Conservation (phyloP, 345 rosid genomes). For the Turritis glabra region DNA sequence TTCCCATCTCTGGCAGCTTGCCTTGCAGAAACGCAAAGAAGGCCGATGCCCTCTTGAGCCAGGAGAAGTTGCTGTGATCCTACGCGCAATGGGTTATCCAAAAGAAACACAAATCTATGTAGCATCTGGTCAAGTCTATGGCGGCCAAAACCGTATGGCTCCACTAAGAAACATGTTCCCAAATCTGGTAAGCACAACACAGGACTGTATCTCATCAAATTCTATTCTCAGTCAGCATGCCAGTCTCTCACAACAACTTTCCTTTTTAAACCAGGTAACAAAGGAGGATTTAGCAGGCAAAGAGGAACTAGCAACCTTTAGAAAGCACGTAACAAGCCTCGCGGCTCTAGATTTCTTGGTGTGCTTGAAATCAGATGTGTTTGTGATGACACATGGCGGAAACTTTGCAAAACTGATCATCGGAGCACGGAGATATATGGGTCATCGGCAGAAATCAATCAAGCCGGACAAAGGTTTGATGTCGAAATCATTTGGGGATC, state of each 20-base stretch:
- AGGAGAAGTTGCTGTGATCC: slow-evolving; percentile 97
- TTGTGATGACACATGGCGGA: slow-evolving; percentile 99
- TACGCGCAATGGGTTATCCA: slow-evolving; percentile 98
- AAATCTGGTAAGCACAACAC: slow-evolving; percentile 59
- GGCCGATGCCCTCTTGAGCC: slow-evolving; percentile 99
- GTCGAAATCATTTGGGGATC: slow-evolving; percentile 99
- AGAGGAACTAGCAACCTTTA: slow-evolving; percentile 73
- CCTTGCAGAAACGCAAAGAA: slow-evolving; percentile 96
- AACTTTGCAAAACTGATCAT: slow-evolving; percentile 98
- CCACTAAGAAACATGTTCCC: slow-evolving; percentile 98
- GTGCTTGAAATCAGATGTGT: slow-evolving; percentile 95
- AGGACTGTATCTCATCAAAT: neutral
- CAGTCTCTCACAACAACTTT: neutral
- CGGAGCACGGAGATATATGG: slow-evolving; percentile 95
- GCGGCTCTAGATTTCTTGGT: slow-evolving; percentile 98
- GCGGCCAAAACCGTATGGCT: slow-evolving; percentile 99
- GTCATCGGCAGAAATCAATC: slow-evolving; percentile 91
- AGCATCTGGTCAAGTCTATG: slow-evolving; percentile 99
- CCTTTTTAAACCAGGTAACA: slow-evolving; percentile 63
- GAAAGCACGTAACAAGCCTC: slow-evolving; percentile 97
- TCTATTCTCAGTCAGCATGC: neutral
- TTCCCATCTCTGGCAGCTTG: slow-evolving; percentile 94
- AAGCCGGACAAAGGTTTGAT: slow-evolving; percentile 98
- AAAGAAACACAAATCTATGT: slow-evolving; percentile 99
- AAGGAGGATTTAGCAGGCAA: slow-evolving; percentile 91